Conservation (phyloP, 192 early-diverging fungal species). For the Podila epicladia region DNA sequence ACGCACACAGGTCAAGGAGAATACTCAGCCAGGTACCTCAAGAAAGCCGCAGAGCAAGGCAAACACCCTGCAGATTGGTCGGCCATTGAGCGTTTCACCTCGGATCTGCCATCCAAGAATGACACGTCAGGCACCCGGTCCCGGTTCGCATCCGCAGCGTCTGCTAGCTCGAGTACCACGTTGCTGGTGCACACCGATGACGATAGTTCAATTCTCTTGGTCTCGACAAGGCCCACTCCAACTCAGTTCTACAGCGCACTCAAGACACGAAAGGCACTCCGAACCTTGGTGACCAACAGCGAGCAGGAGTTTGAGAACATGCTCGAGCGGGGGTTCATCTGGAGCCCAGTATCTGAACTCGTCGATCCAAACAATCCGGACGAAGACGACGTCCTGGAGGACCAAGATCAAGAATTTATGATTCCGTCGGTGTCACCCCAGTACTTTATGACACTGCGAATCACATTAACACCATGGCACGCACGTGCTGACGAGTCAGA, state of each 20-base stretch:
- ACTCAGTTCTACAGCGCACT: conserved; percentile 39
- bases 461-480: conserved; percentile 54
- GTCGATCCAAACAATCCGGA: conserved; percentile 1
- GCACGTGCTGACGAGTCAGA: conserved; percentile 48
- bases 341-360: conserved; percentile 1
- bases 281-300: neutral
- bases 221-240: conserved; percentile 20
- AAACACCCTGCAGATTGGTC: neutral
- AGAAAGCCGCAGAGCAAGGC: neutral
- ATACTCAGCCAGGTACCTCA: neutral
- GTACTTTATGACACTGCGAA: conserved; percentile 39
- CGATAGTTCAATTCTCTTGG: conserved; percentile 10
- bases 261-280: conserved; percentile 21
- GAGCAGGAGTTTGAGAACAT: conserved; percentile 44
- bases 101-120: neutral
- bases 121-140: neutral
- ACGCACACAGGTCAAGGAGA: neutral
- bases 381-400: neutral
- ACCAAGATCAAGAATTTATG: neutral
- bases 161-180: neutral
- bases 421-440: neutral
- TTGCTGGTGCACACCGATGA: neutral
- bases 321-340: conserved; percentile 47
- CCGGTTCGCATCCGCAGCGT: neutral
- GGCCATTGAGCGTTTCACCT: neutral